These are phyloP conservation scores for Chlamydomonas incerta DNA, from an alignment of 139 green algal species.

Conservation along the genomic window DNA sequence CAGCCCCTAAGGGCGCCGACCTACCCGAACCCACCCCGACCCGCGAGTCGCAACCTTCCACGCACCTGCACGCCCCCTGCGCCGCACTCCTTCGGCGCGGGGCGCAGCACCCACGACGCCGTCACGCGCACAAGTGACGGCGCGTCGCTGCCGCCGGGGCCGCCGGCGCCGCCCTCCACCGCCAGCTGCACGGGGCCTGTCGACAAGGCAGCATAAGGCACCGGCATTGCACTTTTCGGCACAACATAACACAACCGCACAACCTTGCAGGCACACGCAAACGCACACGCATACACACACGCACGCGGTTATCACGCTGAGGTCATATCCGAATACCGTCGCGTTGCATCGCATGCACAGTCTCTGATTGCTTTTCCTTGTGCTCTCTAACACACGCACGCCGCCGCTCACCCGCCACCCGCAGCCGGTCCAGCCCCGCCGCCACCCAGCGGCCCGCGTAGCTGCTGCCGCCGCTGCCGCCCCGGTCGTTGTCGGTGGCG, in stretches of 20 bases:
- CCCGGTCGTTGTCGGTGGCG: constrained; percentile 91
- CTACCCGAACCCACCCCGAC: not conserved
- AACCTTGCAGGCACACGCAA: too few species aligned
- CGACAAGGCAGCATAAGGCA: too few species aligned
- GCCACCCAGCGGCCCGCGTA: constrained; percentile 73
- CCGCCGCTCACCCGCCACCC: constrained; percentile 3
- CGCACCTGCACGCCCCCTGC: constrained; percentile 16
- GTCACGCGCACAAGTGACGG: constrained; percentile 38
- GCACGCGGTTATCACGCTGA: too few species aligned
- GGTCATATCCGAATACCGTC: too few species aligned
- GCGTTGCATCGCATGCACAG: too few species aligned
- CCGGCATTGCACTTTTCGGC: too few species aligned
- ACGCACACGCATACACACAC: too few species aligned
- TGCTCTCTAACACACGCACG: too few species aligned
- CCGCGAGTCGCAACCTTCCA: not conserved
- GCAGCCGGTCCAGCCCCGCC: constrained; percentile 69
- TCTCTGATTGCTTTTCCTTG: too few species aligned
- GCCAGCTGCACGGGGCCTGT: not conserved
- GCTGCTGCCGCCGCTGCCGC: constrained; percentile 76
- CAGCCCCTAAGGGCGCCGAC: too few species aligned
- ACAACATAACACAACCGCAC: too few species aligned
- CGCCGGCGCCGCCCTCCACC: not conserved
- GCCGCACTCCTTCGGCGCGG: too few species aligned
- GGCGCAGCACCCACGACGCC: constrained; percentile 23
- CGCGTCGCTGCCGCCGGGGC: not conserved